Evolutionary conservation across 2,329 filamentous ascomycete species (phyloP).

Genomic region (Monilinia fructigena): DNA sequence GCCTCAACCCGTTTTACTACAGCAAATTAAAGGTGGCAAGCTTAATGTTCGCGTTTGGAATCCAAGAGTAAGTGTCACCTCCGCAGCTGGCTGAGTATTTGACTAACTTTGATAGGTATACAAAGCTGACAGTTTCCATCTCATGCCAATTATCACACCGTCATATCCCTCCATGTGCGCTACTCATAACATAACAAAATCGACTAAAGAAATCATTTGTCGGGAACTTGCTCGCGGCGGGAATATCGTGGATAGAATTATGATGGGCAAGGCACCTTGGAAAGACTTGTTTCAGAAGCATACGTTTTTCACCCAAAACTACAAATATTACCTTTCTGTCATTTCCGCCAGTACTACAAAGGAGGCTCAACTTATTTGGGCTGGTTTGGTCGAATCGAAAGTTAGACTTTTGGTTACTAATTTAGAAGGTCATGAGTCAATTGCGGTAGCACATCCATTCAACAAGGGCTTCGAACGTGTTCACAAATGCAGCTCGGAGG

Average conservation of each 20-base stretch:
- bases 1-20: constrained; percentile 90
- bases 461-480: constrained; percentile 87
- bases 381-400: constrained; percentile 90
- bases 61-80: constrained; percentile 62
- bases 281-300: constrained; percentile 86
- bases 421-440: constrained; percentile 75
- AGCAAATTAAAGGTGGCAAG: constrained; percentile 78
- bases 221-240: constrained; percentile 77
- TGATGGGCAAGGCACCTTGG: constrained; percentile 75
- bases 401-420: constrained; percentile 80
- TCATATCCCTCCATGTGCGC: constrained; percentile 98
- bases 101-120: constrained; percentile 32
- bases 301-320: constrained; percentile 87
- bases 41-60: constrained; percentile 91
- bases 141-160: constrained; percentile 98
- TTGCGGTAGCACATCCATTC: constrained; percentile 84
- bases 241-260: constrained; percentile 76
- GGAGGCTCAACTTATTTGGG: constrained; percentile 83
- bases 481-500: constrained; percentile 65
- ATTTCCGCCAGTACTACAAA: constrained; percentile 79
- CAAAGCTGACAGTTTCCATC: constrained; percentile 67
- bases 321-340: constrained; percentile 94
- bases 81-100: constrained; percentile 24
- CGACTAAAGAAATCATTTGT: constrained; percentile 80
- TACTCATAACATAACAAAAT: constrained; percentile 88